phyloP scores from a whole-genome alignment of 805 yeast genomes.

The Kockiozyma suomiensis region DNA sequence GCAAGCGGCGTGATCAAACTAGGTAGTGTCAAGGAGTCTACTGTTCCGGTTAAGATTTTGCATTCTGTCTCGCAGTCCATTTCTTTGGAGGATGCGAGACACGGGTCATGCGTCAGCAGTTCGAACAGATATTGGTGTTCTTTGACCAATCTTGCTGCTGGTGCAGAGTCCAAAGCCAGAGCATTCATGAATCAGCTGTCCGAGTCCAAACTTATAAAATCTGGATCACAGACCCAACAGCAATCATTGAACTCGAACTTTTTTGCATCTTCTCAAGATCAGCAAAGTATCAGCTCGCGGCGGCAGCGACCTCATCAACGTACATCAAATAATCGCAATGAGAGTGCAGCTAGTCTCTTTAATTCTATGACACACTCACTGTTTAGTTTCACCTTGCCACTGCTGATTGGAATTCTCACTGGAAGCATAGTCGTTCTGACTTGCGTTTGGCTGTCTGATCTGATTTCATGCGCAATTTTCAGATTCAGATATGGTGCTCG shows the following conservation, averaged over 20 bases:
- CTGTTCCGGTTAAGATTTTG: too few species aligned
- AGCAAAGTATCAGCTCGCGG: too few species aligned
- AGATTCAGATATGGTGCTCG: not conserved
- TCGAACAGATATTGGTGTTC: conserved; percentile 5
- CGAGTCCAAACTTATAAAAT: not conserved
- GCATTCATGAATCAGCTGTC: not conserved
- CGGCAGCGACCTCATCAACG: not conserved
- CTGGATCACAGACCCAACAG: too few species aligned
- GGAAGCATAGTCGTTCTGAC: conserved; percentile 27
- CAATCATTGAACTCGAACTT: too few species aligned
- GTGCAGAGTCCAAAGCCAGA: not conserved
- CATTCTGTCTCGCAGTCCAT: too few species aligned
- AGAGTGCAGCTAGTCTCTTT: conserved; percentile 15
- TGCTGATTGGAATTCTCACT: conserved; percentile 26
- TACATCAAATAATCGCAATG: conserved; percentile 16
- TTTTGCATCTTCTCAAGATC: too few species aligned
- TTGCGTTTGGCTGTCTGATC: conserved; percentile 22
- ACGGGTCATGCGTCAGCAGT: not conserved
- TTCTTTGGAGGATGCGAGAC: too few species aligned
- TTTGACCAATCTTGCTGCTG: not conserved
- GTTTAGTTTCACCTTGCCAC: conserved; percentile 24
- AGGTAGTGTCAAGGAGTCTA: not conserved
- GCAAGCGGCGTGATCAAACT: not conserved
- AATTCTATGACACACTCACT: conserved; percentile 15
- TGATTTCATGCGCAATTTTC: not conserved